Evolutionary conservation across 495 filamentous ascomycete genomes (phyloP), one percentile per base, ranked within the genome.

Genomic region (Cryomyces minteri): DNA sequence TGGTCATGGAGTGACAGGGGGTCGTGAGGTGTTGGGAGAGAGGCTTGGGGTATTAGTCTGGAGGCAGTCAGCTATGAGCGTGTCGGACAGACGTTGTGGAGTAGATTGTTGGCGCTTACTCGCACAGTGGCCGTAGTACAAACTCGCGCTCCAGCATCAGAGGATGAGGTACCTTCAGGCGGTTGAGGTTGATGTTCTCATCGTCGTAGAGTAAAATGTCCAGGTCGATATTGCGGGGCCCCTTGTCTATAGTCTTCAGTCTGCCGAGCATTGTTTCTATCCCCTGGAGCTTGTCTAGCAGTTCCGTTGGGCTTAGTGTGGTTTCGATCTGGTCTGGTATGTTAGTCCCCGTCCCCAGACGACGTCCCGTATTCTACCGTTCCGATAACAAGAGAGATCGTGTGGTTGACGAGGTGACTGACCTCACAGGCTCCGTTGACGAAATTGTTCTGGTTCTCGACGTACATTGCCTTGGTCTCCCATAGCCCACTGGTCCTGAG

Each of bases 381-480:
- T 25, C 18, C 18, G 18, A 25, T 2, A 25, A 2, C 18, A 2
- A 25, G 43, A 43, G 38, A 31, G 32, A 29, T 18, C 43, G 8
- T 10, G 12, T 18, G 18, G 18, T 25, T 25, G 18, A 25, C 18
- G 1, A 1, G 18, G 18, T 4, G 29, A 67, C 71, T 57, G 51
- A 94, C 90, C 77, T 98, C 84, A 60, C 86, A 94, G 45, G 79
- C 87, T 32, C 87, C 90, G 58, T 98, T 98, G 37, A 96, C 63
- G 54, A 96, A 98, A 12, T 76, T 71, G 47, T 74, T 75, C 58
- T 98, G 90, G 54, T 94, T 79, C 50, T 80, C 63, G 51, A 94
- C 79, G 64, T 98, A 96, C 90, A 98, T 98, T 25, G 90, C 83
- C 48, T 83, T 76, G 5, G 88, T 98, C 64, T 96, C 85, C 68